Evolutionary conservation across 768 basidiomycete genomes (phyloP).

Genomic region (Mycena indigotica): DNA sequence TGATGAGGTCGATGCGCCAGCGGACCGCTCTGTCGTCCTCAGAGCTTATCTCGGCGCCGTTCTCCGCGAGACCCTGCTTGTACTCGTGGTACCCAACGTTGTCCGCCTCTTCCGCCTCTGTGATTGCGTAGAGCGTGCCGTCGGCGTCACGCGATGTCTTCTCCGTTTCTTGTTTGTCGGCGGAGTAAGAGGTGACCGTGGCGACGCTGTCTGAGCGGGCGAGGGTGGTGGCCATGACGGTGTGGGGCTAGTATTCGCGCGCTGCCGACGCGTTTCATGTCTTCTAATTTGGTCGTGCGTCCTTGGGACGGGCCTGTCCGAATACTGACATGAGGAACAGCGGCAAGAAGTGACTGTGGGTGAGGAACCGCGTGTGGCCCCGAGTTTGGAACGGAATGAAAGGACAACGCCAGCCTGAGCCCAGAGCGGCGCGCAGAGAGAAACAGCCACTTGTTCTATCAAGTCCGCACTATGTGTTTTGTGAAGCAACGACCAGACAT

Average conservation of each 20-base stretch:
- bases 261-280: neutral
- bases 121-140: slow-evolving; percentile 4
- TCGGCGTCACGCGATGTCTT: slow-evolving; percentile 1
- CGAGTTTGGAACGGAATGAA: neutral
- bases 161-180: slow-evolving; percentile 19
- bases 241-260: neutral
- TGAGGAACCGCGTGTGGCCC: neutral
- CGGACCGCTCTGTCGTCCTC: slow-evolving; percentile 19
- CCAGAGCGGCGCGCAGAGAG: neutral
- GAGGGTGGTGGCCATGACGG: slow-evolving; percentile 9
- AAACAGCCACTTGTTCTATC: too few relatives aligned
- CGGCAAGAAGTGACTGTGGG: neutral
- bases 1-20: slow-evolving; percentile 20
- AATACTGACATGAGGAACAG: neutral
- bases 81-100: slow-evolving; percentile 20
- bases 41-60: slow-evolving; percentile 5
- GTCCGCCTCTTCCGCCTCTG: slow-evolving; percentile 20
- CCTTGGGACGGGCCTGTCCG: neutral
- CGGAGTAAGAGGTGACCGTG: slow-evolving; percentile 16
- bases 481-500: neutral
- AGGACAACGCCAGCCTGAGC: neutral
- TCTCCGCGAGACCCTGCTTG: slow-evolving; percentile 20
- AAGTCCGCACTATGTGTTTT: neutral
- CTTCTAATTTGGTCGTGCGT: too few relatives aligned
- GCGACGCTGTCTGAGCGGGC: slow-evolving; percentile 13